Evolutionary conservation across 2,329 filamentous ascomycete genomes (phyloP).

Genomic region (Pseudonectria buxi): DNA sequence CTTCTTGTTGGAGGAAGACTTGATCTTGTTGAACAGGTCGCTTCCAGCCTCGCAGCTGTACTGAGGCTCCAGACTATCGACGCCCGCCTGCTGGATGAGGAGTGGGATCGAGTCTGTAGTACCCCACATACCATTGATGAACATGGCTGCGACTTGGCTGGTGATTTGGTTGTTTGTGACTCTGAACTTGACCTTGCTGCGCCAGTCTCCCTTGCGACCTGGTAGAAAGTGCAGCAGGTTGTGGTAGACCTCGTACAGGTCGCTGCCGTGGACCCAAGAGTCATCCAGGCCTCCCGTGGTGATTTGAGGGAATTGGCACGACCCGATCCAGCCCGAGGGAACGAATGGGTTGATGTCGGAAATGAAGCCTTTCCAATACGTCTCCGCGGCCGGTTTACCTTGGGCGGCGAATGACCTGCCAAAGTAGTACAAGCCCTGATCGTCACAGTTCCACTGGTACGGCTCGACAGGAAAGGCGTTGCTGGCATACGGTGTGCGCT

Average conservation of each 20-base stretch:
- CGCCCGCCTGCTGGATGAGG: slow-evolving; percentile 40
- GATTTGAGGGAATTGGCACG: slow-evolving; percentile 77
- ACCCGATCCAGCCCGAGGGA: slow-evolving; percentile 61
- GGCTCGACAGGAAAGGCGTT: slow-evolving; percentile 71
- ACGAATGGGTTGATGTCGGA: slow-evolving; percentile 60
- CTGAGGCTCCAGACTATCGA: slow-evolving; percentile 69
- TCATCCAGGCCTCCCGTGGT: slow-evolving; percentile 65
- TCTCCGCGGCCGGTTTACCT: slow-evolving; percentile 42
- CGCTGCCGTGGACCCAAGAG: slow-evolving; percentile 68
- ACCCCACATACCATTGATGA: slow-evolving; percentile 64
- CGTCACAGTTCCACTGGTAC: slow-evolving; percentile 66
- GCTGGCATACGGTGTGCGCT: slow-evolving; percentile 70
- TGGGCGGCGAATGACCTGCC: slow-evolving; percentile 44
- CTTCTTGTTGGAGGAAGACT: slow-evolving; percentile 33
- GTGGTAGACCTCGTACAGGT: slow-evolving; percentile 71
- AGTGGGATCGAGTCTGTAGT: slow-evolving; percentile 37
- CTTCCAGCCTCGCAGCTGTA: slow-evolving; percentile 57
- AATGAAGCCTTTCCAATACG: slow-evolving; percentile 60
- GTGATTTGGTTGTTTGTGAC: slow-evolving; percentile 82
- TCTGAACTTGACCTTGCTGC: slow-evolving; percentile 50
- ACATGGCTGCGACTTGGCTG: slow-evolving; percentile 69
- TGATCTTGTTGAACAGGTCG: slow-evolving; percentile 36
- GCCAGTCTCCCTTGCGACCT: slow-evolving; percentile 33
- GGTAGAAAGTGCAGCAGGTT: slow-evolving; percentile 64
- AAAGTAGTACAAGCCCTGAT: slow-evolving; percentile 64